Base-by-base conservation (phyloP, 2,329 filamentous ascomycete genomes). In the Tolypocladium amazonense region DNA sequence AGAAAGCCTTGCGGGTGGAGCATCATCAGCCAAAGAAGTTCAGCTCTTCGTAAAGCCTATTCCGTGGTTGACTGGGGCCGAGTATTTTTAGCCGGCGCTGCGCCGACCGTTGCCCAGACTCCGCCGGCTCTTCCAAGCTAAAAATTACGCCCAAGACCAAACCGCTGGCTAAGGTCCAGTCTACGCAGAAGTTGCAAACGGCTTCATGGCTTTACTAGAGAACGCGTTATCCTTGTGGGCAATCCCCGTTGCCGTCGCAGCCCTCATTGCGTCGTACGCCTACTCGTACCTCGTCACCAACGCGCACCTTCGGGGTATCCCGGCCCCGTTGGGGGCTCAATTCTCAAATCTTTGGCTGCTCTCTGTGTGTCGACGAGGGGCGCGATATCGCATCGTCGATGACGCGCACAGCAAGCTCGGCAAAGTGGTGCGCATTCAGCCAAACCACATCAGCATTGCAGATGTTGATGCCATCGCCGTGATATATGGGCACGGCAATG, bases 321-420 rank as follows among this genome's bases (percentile, higher is more conserved):
- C 87, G 0, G 80, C 81, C 0, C 87, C 87, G 0, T 85, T 87
- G 65, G 80, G 83, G 0, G 81, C 82, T 0, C 77, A 80, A 39
- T 90, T 92, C 71, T 84, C 86, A 37, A 91, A 92, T 66, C 75
- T 95, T 35, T 97, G 92, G 92, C 81, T 96, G 27, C 73, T 96
- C 56, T 76, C 78, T 11, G 81, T 86, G 15, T 78, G 77, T 58
- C 85, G 92, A 1, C 78, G 81, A 4, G 91, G 91, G 2, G 78
- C 80, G 56, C 79, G 88, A 12, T 90, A 83, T 68, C 65, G 75
- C 35, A 76, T 79, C 2, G 86, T 96, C n/a, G 80, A 96, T 67
- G 73, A 85, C 41, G 78, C 84, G 9, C 92, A 96, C 73, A 83
- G 88, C 77, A 88, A 86, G 68, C 78, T 88, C 52, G 92, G 92